Evolutionary conservation across 768 basidiomycete species (phyloP), one percentile per base, ranked within the genome.

Genomic region (Cubamyces sp.): DNA sequence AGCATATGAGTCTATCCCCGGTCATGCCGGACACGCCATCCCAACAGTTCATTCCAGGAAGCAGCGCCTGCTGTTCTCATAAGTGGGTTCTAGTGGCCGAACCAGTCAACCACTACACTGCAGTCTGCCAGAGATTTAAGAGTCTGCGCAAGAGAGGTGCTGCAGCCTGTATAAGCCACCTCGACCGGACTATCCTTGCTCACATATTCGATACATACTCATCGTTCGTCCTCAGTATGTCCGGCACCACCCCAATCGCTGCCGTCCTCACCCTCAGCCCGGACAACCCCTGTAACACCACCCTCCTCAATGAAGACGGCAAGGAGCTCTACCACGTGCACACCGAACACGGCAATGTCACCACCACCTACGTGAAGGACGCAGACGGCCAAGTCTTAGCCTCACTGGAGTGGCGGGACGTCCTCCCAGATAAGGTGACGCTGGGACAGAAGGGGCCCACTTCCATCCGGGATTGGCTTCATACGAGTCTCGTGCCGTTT

Each of bases 261-360:
- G 68, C 70, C 50, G 69, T 61, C 37, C 74, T 82, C 43, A 69
- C 72, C 19, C 71, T 81, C 54, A 57, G 71, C 37, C 75, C 74
- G 1, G 79, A 81, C 61, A 79, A 81, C 66, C 80, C 79, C 14
- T 74, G 69, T 66, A 80, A 81, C 65, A 76, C 78, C 37, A 74
- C 68, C 41, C 71, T 82, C 64, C 65, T 66, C 43, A 69, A 75
- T 62, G 59, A 57, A 7, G 69, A 74, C 23, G 71, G 74, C 34
- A 70, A 76, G 63, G 61, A 72, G 28, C 48, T 76, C n/a, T 80
- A 80, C 65, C 69, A 62, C 21, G 79, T 80, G 25, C 34, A 60
- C 21, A 80, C 79, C 0, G 71, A 75, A 37, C 71, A 74, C 57
- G 65, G 71, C 19, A 66, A 70, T 6, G 64, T 73, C 14, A 74